Conservation (phyloP, 768 basidiomycete species). For the Mycena floridula region DNA sequence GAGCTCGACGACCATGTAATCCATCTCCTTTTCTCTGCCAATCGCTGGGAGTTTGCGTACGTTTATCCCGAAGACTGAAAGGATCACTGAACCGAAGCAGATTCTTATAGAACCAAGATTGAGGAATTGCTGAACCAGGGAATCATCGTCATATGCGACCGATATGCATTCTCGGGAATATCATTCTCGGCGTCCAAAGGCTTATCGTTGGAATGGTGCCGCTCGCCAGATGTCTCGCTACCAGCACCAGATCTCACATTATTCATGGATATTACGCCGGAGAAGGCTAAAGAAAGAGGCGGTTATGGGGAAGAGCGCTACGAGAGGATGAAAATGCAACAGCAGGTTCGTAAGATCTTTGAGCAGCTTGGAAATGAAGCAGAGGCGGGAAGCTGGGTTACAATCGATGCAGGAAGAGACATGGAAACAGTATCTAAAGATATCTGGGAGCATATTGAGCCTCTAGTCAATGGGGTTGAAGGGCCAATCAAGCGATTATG, state of each 20-base stretch:
- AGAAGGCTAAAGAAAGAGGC: slow-evolving; percentile 58
- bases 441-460: slow-evolving; percentile 48
- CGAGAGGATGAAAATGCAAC: slow-evolving; percentile 75
- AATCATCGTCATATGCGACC: slow-evolving; percentile 78
- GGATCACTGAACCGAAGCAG: too few species aligned
- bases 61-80: background rate
- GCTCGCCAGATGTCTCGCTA: slow-evolving; percentile 77
- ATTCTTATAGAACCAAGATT: slow-evolving; percentile 58
- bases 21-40: slow-evolving; percentile 93
- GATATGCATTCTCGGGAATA: slow-evolving; percentile 95
- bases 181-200: slow-evolving; percentile 76
- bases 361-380: slow-evolving; percentile 48
- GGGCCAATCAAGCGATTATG: slow-evolving; percentile 46
- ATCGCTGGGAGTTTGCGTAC: slow-evolving; percentile 93
- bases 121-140: slow-evolving; percentile 51
- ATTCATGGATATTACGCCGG: slow-evolving; percentile 80
- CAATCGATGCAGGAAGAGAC: slow-evolving; percentile 51
- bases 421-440: slow-evolving; percentile 44
- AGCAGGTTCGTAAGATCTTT: slow-evolving; percentile 56
- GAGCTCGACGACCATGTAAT: slow-evolving; percentile 90
- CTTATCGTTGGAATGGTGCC: slow-evolving; percentile 79
- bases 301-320: slow-evolving; percentile 88
- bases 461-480: slow-evolving; percentile 32
- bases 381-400: too few species aligned
- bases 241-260: slow-evolving; percentile 85